Evolutionary conservation across 1,284 basidiomycete species (phyloP).

Genomic region (Ustilago shanxiensis): DNA sequence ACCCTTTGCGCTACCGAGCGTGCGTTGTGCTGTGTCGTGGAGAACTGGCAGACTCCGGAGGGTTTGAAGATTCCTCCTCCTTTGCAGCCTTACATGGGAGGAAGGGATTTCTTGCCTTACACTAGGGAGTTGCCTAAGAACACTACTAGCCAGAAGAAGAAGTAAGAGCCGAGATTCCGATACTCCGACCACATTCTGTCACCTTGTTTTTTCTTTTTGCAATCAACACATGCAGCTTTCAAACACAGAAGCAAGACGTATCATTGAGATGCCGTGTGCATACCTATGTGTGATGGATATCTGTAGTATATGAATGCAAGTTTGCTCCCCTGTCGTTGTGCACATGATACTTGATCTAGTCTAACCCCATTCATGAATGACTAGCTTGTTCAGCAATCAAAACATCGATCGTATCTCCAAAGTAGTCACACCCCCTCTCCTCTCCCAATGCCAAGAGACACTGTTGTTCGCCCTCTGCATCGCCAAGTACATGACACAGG

Average conservation of each 20-base stretch:
- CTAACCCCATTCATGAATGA: conserved; percentile 40
- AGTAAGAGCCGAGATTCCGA: conserved; percentile 70
- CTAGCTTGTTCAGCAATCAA: conserved; percentile 61
- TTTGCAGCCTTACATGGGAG: conserved; percentile 94
- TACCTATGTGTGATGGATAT: neutral
- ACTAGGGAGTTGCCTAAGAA: conserved; percentile 84
- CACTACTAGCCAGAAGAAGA: conserved; percentile 75
- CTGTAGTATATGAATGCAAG: neutral
- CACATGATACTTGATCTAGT: neutral
- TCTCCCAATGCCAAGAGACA: conserved; percentile 47
- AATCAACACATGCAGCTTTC: neutral
- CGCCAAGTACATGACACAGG: conserved; percentile 58
- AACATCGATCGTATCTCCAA: conserved; percentile 65
- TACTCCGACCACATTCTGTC: too few relatives aligned
- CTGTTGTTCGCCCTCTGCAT: conserved; percentile 32
- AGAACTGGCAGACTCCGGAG: conserved; percentile 97
- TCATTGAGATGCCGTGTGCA: too few relatives aligned
- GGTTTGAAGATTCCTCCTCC: conserved; percentile 89
- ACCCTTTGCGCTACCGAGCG: conserved; percentile 97
- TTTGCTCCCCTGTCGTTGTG: neutral
- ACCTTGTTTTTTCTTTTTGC: neutral
- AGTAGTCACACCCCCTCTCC: conserved; percentile 52
- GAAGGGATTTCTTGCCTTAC: conserved; percentile 91
- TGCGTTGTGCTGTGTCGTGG: conserved; percentile 95
- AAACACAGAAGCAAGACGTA: too few relatives aligned